Percentiles rank a stretch among this genome's conserved stretches.
These are phyloP conservation scores for Cytospora piceae DNA, from an alignment of 2,329 filamentous ascomycete genomes.

Conservation along the genomic window DNA sequence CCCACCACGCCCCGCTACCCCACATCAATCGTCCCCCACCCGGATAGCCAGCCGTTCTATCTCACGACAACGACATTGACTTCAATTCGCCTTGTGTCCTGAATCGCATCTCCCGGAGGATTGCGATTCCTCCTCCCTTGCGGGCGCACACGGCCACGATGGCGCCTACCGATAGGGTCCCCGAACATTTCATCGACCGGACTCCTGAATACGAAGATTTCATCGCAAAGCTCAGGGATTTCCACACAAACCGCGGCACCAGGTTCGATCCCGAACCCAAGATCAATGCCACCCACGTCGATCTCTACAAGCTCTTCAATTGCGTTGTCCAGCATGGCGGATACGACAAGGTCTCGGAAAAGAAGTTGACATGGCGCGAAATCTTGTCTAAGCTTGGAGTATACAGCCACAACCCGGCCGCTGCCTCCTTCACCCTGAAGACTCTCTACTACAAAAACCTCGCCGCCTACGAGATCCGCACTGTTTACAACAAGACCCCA, in stretches of 20 bases:
- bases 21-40: background rate
- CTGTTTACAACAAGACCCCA: constrained; percentile 76
- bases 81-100: background rate
- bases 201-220: constrained; percentile 78
- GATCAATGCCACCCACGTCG: constrained; percentile 75
- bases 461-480: constrained; percentile 83
- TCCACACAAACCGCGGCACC: constrained; percentile 80
- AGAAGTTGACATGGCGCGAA: constrained; percentile 85
- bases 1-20: background rate
- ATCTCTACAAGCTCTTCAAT: constrained; percentile 78
- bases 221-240: constrained; percentile 71
- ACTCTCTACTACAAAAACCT: constrained; percentile 89
- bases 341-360: constrained; percentile 81
- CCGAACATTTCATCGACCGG: constrained; percentile 54
- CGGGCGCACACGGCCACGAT: constrained; percentile 34
- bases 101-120: background rate
- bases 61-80: background rate
- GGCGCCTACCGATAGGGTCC: constrained; percentile 39
- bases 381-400: constrained; percentile 78
- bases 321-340: constrained; percentile 77
- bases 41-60: background rate
- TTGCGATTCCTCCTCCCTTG: background rate
- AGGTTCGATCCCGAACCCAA: constrained; percentile 79
- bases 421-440: constrained; percentile 86
- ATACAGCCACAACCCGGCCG: constrained; percentile 73